Evolutionary conservation across 139 green algal genomes (phyloP), one percentile per base, ranked within the genome.

Genomic region (Chlorella sorokiniana): DNA sequence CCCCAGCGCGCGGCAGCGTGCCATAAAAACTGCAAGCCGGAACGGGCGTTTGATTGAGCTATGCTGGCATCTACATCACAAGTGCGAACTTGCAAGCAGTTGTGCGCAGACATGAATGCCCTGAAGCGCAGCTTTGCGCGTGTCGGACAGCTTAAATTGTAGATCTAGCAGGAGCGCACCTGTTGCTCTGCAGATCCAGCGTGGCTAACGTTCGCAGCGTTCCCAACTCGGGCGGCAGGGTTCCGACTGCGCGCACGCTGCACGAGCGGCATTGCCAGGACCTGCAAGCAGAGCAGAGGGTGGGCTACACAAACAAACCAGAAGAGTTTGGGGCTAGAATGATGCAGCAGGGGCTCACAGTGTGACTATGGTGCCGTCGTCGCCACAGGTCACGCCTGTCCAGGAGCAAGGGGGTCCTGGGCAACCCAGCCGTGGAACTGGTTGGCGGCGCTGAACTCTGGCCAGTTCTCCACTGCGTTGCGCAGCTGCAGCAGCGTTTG

Each of bases 141-240:
- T 40, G n/a, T n/a, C n/a, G n/a, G n/a, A n/a, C n/a, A n/a, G n/a
- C n/a, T n/a, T n/a, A n/a, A n/a, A n/a, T n/a, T n/a, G n/a, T n/a
- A n/a, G n/a, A n/a, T n/a, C n/a, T n/a, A n/a, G n/a, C n/a, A n/a
- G 27, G 9, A 16, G 23, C 51, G 31, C 72, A 79, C 73, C 59
- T 64, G 56, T 85, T 85, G 38, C 52, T 48, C 40, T 73, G 69
- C 52, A 85, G 41, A 54, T 81, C 56, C 20, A 85, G 71, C 5
- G 71, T 77, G 41, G 63, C 44, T 35, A 84, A 41, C 31, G 68
- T 52, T 48, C 35, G 42, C 10, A 84, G 33, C 6, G 35, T 6
- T 23, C 68, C 72, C 31, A 84, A 23, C 23, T 35, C 79, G 0
- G 68, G 1, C 0, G 79, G 79, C 45, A 84, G 79, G 42, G 37